Evolutionary conservation across 2,329 filamentous ascomycete species (phyloP).

Genomic region (Colletotrichum sojae): DNA sequence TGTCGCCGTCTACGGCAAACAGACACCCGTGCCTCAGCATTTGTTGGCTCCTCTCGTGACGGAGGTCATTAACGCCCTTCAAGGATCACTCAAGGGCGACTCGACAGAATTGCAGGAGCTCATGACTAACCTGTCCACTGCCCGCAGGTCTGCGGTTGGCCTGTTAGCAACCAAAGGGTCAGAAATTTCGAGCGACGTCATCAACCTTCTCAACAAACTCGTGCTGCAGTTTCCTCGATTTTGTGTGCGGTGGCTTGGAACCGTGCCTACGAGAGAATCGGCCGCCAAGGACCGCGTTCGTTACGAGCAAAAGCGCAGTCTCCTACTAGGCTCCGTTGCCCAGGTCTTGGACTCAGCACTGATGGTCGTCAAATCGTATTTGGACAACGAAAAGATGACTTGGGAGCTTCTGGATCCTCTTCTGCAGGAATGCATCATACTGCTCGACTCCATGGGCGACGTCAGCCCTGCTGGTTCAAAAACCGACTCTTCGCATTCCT

Average conservation of each 20-base stretch:
- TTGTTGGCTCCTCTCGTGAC: constrained; percentile 59
- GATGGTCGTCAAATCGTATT: constrained; percentile 67
- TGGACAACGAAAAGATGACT: constrained; percentile 61
- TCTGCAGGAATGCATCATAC: constrained; percentile 67
- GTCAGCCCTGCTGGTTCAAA: constrained; percentile 45
- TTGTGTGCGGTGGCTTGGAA: constrained; percentile 73
- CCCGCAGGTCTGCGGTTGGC: constrained; percentile 68
- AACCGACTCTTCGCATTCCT: constrained; percentile 54
- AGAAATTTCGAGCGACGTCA: constrained; percentile 41
- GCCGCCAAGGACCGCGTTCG: constrained; percentile 71
- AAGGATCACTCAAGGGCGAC: constrained; percentile 72
- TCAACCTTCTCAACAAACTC: constrained; percentile 66
- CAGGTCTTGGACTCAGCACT: constrained; percentile 73
- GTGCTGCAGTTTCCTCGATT: constrained; percentile 73
- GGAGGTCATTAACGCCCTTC: constrained; percentile 68
- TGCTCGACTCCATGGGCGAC: constrained; percentile 68
- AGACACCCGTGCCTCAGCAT: constrained; percentile 51
- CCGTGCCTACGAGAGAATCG: constrained; percentile 64
- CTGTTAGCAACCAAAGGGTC: constrained; percentile 51
- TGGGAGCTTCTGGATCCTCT: constrained; percentile 72
- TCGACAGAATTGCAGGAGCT: constrained; percentile 73
- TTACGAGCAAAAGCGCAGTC: constrained; percentile 72
- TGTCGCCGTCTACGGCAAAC: constrained; percentile 67
- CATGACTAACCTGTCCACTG: constrained; percentile 67
- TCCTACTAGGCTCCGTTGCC: constrained; percentile 66